Percentiles rank a stretch among this genome's conserved stretches.
phyloP scores from a whole-genome alignment of 2,329 filamentous ascomycete genomes.

The Neonectria sp. region DNA sequence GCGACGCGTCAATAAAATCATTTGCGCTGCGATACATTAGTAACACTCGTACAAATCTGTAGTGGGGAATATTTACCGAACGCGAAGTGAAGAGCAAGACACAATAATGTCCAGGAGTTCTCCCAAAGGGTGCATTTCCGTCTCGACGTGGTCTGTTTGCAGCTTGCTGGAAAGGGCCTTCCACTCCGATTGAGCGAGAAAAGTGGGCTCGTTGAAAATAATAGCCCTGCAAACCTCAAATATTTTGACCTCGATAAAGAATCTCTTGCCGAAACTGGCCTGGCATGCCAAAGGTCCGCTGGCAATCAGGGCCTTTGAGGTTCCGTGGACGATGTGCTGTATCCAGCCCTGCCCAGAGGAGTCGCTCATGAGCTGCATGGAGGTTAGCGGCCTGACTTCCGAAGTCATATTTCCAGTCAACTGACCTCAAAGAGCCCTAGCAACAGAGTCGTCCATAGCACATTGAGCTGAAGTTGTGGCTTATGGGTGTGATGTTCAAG shows the following conservation, averaged over 20 bases:
- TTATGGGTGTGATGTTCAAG: conserved; percentile 14
- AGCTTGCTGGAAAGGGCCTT: conserved; percentile 13
- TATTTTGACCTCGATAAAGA: conserved; percentile 51
- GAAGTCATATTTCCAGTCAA: rapidly evolving
- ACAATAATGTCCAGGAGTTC: conserved; percentile 51
- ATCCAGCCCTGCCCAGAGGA: conserved; percentile 51
- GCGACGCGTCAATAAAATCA: conserved; percentile 1
- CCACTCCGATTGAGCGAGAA: conserved; percentile 48
- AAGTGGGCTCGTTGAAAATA: conserved; percentile 49
- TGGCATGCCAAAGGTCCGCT: conserved; percentile 46
- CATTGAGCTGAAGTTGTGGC: conserved; percentile 24
- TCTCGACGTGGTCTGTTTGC: neutral
- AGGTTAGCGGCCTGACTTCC: neutral
- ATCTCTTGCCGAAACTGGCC: conserved; percentile 41
- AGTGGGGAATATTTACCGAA: conserved; percentile 42
- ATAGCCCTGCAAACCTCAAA: conserved; percentile 53
- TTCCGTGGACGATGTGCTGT: conserved; percentile 54
- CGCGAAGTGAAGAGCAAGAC: conserved; percentile 49
- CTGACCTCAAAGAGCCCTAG: conserved; percentile 54
- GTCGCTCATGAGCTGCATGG: conserved; percentile 51
- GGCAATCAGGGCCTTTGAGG: conserved; percentile 49
- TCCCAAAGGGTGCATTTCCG: conserved; percentile 27
- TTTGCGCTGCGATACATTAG: conserved; percentile 18
- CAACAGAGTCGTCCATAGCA: conserved; percentile 54
- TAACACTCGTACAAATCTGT: rapidly evolving